Base-by-base conservation (phyloP, 768 basidiomycete genomes). In the Exidia glandulosa region DNA sequence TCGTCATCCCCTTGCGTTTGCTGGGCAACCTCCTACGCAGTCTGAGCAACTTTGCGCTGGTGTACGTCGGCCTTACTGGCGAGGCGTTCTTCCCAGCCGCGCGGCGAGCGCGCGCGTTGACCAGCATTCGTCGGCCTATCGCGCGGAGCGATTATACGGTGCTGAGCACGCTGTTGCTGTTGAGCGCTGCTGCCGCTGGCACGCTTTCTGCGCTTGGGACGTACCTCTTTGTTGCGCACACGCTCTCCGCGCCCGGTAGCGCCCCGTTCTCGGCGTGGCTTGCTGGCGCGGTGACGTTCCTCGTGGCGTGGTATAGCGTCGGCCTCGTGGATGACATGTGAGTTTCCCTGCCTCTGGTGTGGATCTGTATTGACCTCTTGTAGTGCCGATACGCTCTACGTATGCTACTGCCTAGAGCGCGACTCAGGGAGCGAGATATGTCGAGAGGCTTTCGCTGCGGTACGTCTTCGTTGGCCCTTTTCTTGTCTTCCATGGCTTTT, bases 201-300 rank as follows among this genome's bases (percentile, higher is more conserved):
- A 79, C 94, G 63, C 88, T 91, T 4, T 88, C 90, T 63, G 85
- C 90, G 14, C 75, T 94, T 31, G 73, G 81, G 36, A 88, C 91
- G 3, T 96, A 95, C 70, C 72, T 97, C 23, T 90, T 94, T 64
- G 88, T 92, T n/a, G 87, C 90, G 2, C 89, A 91, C 71, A 86
- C 87, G 0, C 72, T 92, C 25, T 69, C 71, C 19, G 82, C 84
- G 29, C 89, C 90, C 0, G 70, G 84, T 52, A 80, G 87, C 65
- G 90, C 91, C 0, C 76, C 93, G 7, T 78, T 84, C 13, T 87
- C 88, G 25, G 83, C 88, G 1, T 64, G 94, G 16, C 74, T 94
- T 3, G 87, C 87, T 27, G 92, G 86, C 2, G 84, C 81, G 10
- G 83, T 90, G 19, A 90, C 90, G 0, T 88, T 87, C 4, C 75